Conservation (phyloP, 176 grass and related monocot species). For the Aegilops umbellulata region DNA sequence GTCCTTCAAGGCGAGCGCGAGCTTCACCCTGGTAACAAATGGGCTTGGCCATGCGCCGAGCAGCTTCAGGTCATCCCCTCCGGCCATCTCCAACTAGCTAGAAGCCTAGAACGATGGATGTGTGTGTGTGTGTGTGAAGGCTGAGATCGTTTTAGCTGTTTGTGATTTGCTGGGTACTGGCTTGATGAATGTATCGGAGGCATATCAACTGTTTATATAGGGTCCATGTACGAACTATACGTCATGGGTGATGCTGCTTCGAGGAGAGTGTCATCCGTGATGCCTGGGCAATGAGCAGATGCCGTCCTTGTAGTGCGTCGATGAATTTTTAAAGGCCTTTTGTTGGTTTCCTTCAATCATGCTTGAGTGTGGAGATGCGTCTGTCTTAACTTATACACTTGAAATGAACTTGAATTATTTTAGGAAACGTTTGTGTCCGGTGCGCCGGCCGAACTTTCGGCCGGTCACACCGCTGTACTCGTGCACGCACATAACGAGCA, state of each 20-base stretch:
- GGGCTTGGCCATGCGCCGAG: background rate
- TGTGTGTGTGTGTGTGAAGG: too few relatives aligned
- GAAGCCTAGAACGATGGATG: too few relatives aligned
- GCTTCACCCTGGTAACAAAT: background rate
- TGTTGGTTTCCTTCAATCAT: background rate
- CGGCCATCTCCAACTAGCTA: background rate
- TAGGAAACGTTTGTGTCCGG: too few relatives aligned
- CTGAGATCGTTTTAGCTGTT: background rate
- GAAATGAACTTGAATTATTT: too few relatives aligned
- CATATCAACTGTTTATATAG: background rate
- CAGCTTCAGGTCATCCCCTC: background rate
- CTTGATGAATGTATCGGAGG: background rate
- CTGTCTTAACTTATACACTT: too few relatives aligned
- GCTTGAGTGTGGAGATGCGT: background rate
- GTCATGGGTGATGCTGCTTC: too few relatives aligned
- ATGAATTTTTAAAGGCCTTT: background rate
- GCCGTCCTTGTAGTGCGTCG: background rate
- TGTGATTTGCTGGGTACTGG: background rate
- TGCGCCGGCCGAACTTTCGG: too few relatives aligned
- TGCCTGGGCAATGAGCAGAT: background rate
- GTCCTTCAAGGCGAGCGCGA: slow-evolving; percentile 9
- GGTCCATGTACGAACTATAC: too few relatives aligned
- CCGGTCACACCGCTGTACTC: too few relatives aligned
- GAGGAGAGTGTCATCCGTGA: too few relatives aligned
- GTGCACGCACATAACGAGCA: too few relatives aligned